Evolutionary conservation across 352 stramenopile species (phyloP).

Genomic region (Pythium dissimile): DNA sequence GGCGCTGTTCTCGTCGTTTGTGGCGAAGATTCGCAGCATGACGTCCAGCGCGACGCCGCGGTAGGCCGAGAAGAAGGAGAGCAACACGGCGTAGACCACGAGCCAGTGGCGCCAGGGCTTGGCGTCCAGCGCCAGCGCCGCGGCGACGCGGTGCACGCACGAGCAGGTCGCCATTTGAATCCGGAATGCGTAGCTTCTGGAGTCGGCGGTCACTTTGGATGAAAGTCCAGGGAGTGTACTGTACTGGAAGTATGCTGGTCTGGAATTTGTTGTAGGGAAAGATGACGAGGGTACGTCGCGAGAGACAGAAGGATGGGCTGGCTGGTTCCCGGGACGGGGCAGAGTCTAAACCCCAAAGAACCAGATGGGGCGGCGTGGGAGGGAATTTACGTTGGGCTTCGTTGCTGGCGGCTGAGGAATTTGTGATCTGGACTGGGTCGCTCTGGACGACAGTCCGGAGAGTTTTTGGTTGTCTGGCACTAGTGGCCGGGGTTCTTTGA

Average conservation of each 20-base stretch:
- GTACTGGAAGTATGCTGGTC: no score
- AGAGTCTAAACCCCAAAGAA: constrained; percentile 9
- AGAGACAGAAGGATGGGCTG: not conserved
- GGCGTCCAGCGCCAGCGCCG: not conserved
- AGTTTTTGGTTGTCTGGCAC: no score
- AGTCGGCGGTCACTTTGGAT: constrained; percentile 17
- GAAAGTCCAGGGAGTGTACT: no score
- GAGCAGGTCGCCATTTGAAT: not conserved
- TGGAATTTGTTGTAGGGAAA: no score
- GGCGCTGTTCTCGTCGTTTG: not conserved
- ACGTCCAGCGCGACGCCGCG: constrained; percentile 4
- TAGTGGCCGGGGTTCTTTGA: no score
- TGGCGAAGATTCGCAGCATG: constrained; percentile 9
- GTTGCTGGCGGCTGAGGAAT: no score
- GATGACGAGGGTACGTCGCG: not conserved
- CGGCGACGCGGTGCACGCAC: not conserved
- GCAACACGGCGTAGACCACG: constrained; percentile 3
- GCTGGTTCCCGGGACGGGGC: not conserved
- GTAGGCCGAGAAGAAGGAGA: constrained; percentile 11
- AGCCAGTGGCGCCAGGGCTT: constrained; percentile 14
- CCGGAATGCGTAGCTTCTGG: not conserved
- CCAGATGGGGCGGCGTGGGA: not conserved
- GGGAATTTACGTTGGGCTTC: no score
- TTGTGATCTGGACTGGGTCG: no score
- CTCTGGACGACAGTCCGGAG: not conserved